Evolutionary conservation across 164 flowering plant species (phyloP), one percentile per base, ranked within the genome.

Genomic region (Stephania cephalantha): DNA sequence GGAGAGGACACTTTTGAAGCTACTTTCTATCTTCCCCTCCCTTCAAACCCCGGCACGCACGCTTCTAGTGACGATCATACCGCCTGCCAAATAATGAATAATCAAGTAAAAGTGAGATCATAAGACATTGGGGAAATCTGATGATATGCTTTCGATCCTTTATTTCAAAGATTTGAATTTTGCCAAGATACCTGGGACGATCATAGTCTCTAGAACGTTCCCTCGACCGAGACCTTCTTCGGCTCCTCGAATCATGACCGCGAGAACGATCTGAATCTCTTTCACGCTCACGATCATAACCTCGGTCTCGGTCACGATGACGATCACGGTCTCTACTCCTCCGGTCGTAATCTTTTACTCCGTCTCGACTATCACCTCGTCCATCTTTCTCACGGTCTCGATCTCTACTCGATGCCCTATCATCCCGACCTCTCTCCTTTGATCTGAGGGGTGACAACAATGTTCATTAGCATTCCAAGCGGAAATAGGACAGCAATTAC

Each of bases 121-220:
- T 2, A 50, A 2, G 3, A 50, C 55, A 2, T 2, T 50, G 55
- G 15, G 15, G 55, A 9, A 13, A 50, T 50, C 15, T 13, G 55
- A 9, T 50, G 1, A 3, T 50, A 50, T 13, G 12, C 15, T 50
- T 50, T 50, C 0, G 42, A 4, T 50, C 15, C 5, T 9, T n/a
- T 58, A 1, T 58, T 15, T n/a, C 55, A 50, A 50, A 15, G 55
- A 50, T 45, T 64, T 20, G 0, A 42, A 29, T 25, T 12, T 20
- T 11, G 22, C 66, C 15, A 7, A 18, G 48, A 61, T 83, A 91
- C 95, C 95, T 93, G 81, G 85, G 86, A 73, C 93, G 94, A 77
- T 91, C 98, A 86, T 90, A 86, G 75, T 94, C 97, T 75, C 95
- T 86, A 7, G 96, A 81, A 35, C 90, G 90, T 29, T 94, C 98